Percentiles rank a stretch among this genome's conserved stretches.
These are phyloP conservation scores for Calonectria pseudoreteaudii DNA, from an alignment of 2,329 filamentous ascomycete genomes.

Conservation along the genomic window DNA sequence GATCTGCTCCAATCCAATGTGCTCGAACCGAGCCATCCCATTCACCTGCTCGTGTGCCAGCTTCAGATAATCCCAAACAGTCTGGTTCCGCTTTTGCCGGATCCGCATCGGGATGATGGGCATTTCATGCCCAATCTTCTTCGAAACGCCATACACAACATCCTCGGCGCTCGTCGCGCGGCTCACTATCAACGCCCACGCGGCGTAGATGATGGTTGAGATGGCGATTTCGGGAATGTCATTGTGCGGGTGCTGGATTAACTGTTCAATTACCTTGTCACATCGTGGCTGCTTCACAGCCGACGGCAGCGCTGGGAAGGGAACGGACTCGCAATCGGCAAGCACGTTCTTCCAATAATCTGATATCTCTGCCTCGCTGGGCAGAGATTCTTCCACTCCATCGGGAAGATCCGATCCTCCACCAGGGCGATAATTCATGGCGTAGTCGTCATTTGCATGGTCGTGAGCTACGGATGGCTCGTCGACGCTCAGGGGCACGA, in stretches of 20 bases:
- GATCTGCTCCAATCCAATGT: conserved; percentile 20
- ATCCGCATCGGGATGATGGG: conserved; percentile 33
- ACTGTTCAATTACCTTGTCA: conserved; percentile 10
- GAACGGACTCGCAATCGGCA: neutral
- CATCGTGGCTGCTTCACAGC: neutral
- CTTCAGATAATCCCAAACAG: conserved; percentile 55
- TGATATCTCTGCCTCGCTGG: neutral
- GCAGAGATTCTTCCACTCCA: neutral
- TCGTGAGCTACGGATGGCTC: neutral
- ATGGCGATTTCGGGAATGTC: conserved; percentile 3
- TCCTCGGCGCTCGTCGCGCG: conserved; percentile 31
- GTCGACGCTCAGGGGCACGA: neutral
- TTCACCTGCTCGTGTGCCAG: conserved; percentile 25
- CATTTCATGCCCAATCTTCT: conserved; percentile 30
- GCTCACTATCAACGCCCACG: conserved; percentile 42
- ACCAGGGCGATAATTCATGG: neutral
- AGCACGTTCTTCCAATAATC: conserved; percentile 17
- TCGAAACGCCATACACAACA: conserved; percentile 38
- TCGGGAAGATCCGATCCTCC: neutral
- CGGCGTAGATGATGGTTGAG: conserved; percentile 38
- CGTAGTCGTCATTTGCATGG: neutral
- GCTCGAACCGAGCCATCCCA: conserved; percentile 21
- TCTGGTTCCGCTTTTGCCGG: conserved; percentile 38
- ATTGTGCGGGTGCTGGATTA: neutral
- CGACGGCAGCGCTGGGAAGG: conserved; percentile 16